Percentiles rank a stretch among this genome's conserved stretches.
These are phyloP conservation scores for Parafenestella ontariensis DNA, from an alignment of 2,329 filamentous ascomycete species.

Conservation along the genomic window DNA sequence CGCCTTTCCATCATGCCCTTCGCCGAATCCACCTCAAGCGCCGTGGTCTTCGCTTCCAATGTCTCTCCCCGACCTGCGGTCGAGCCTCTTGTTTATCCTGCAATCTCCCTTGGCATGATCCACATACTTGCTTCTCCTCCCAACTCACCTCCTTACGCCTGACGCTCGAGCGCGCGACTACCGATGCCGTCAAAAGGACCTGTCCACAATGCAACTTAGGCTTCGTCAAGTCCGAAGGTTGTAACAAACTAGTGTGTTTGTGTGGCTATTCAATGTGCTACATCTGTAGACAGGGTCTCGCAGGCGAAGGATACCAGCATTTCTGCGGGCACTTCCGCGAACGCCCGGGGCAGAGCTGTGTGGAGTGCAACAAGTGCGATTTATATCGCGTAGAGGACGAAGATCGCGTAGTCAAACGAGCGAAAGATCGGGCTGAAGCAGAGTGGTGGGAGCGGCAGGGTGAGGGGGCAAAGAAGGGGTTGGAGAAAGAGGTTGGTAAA, in stretches of 20 bases:
- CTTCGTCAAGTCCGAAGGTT: constrained; percentile 92
- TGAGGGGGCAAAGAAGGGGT: constrained; percentile 24
- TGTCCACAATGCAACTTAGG: constrained; percentile 90
- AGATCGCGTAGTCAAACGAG: constrained; percentile 50
- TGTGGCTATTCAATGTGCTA: constrained; percentile 99
- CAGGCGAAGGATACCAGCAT: constrained; percentile 81
- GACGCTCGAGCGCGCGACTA: constrained; percentile 91
- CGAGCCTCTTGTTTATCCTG: constrained; percentile 82
- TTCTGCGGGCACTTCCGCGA: constrained; percentile 96
- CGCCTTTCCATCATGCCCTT: constrained; percentile 65
- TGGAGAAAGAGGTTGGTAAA: constrained; percentile 32
- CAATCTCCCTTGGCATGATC: constrained; percentile 81
- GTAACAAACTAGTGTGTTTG: constrained; percentile 95
- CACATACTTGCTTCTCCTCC: constrained; percentile 89
- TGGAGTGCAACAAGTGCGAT: constrained; percentile 71
- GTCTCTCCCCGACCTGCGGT: constrained; percentile 72
- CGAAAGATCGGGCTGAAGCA: constrained; percentile 53
- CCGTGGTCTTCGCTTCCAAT: constrained; percentile 79
- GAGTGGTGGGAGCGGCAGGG: constrained; percentile 55
- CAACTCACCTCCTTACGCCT: constrained; percentile 76
- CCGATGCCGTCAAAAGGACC: constrained; percentile 90
- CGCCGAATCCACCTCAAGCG: constrained; percentile 72
- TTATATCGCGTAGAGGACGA: constrained; percentile 59
- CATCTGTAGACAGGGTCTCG: constrained; percentile 74
- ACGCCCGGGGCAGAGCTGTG: constrained; percentile 76